A percentile compares a stretch with the other conserved stretches of the same genome.
These are phyloP conservation scores for Monosporascus sp. DNA, from an alignment of 2,329 filamentous ascomycete species.

Conservation along the genomic window DNA sequence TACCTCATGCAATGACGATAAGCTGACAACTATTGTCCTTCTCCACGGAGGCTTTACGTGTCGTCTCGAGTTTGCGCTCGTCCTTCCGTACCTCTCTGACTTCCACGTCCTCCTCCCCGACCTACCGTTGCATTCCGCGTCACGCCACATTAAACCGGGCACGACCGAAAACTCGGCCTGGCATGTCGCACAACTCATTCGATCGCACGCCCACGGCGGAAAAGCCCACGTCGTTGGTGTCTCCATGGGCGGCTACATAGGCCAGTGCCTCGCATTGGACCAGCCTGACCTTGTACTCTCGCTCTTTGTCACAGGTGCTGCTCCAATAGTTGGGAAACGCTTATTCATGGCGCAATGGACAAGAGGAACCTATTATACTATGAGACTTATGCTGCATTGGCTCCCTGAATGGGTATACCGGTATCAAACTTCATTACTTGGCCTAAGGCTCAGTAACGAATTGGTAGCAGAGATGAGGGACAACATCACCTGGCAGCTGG, in stretches of 20 bases:
- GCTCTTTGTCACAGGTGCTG: slow-evolving; percentile 29
- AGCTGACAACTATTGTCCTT: slow-evolving; percentile 16
- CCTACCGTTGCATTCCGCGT: slow-evolving; percentile 33
- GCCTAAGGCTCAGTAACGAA: slow-evolving; percentile 18
- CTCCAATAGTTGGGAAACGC: slow-evolving; percentile 11
- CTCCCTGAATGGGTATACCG: no score
- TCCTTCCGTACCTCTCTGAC: slow-evolving; percentile 28
- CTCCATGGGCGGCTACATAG: slow-evolving; percentile 34
- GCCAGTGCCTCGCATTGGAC: slow-evolving; percentile 25
- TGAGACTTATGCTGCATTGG: slow-evolving; percentile 16
- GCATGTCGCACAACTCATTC: slow-evolving; percentile 30
- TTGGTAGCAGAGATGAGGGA: slow-evolving; percentile 28
- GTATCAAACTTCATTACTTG: no score
- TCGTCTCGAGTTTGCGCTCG: slow-evolving; percentile 28
- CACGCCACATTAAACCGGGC: slow-evolving; percentile 25
- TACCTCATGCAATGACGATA: no score
- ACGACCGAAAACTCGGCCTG: slow-evolving; percentile 25
- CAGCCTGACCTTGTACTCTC: slow-evolving; percentile 30
- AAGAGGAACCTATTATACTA: slow-evolving; percentile 22
- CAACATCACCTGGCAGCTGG: slow-evolving; percentile 24
- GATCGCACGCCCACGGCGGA: slow-evolving; percentile 27
- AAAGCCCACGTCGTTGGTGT: slow-evolving; percentile 34
- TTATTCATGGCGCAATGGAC: slow-evolving; percentile 15
- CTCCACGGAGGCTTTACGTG: slow-evolving; percentile 28
- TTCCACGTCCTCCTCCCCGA: slow-evolving; percentile 36